Base-by-base conservation (phyloP, 1,284 basidiomycete genomes). In the Malassezia equina region DNA sequence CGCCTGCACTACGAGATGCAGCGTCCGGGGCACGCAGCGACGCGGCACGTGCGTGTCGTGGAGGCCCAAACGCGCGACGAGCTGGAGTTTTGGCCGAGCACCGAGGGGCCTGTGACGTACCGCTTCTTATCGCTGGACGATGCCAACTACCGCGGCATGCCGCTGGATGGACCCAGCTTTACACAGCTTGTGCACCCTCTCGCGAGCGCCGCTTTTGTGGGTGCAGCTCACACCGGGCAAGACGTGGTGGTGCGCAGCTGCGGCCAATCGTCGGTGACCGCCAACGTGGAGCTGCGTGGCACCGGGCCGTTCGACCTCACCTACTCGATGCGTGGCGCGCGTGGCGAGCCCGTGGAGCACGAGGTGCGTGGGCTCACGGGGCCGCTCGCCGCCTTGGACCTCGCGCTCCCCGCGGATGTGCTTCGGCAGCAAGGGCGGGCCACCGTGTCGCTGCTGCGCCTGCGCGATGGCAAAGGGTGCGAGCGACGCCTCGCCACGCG, bases 401-500 rank as follows among this genome's bases (percentile, higher is more conserved):
- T 78, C 34, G 59, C 66, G 13, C 74, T 78, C 21, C 76, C 76
- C 6, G 29, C 52, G 11, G 50, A 63, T 17, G 78, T 89, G 52
- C 81, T 85, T 53, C 79, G 78, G 44, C 81, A 83, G 43, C 86
- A 88, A 13, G 88, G 87, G 12, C 78, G 78, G 2, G 87, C 91
- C 69, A 86, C 88, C 52, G 81, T 91, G 51, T 84, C 86, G 65
- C 77, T 90, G 48, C 80, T 87, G 54, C 87, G 83, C 63, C 82
- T 95, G 34, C 86, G 88, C 70, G 93, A 96, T 76, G 83, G 82
- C 1, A 88, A 88, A 66, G 86, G 86, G 19, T 96, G 93, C 76
- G 86, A 86, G 67, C 81, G 87, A 36, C 75, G 83, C 17, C 77
- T 96, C 23, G 81, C 83, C 19, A 83, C 85, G 0, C 83, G 86